phyloP scores from a whole-genome alignment of 306 rosid species.

The Fagus sylvatica region DNA sequence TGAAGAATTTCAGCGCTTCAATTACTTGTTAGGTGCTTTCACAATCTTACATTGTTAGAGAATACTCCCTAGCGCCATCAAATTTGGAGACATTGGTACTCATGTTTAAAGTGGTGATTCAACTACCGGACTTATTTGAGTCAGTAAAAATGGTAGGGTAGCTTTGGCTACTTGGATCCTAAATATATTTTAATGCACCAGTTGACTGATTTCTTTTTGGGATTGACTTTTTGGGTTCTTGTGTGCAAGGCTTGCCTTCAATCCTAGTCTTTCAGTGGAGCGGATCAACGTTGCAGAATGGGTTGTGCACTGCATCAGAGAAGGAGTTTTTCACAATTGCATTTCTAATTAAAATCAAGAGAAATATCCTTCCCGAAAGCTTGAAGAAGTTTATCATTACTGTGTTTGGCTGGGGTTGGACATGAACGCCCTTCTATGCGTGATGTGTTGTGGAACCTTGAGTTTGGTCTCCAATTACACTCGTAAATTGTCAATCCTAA shows the following conservation, averaged over 20 bases:
- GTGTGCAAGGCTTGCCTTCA: conserved; percentile 54
- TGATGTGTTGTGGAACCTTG: conserved; percentile 57
- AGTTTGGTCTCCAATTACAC: conserved; percentile 56
- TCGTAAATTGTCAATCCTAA: conserved; percentile 24
- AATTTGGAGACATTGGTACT: conserved; percentile 30
- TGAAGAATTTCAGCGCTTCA: conserved; percentile 49
- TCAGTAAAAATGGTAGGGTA: conserved; percentile 32
- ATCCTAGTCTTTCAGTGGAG: conserved; percentile 52
- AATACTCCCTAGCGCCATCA: conserved; percentile 49
- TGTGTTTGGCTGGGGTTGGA: conserved; percentile 54
- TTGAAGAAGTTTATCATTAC: conserved; percentile 48
- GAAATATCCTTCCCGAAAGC: conserved; percentile 48
- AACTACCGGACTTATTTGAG: conserved; percentile 41
- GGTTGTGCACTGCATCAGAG: conserved; percentile 40
- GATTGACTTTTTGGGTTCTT: conserved; percentile 55
- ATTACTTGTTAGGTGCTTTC: conserved; percentile 49
- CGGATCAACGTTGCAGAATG: conserved; percentile 62
- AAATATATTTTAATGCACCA: conserved; percentile 62
- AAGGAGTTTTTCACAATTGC: conserved; percentile 48
- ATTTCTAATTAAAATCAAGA: conserved; percentile 40
- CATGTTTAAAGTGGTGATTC: conserved; percentile 38
- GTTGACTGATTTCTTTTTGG: conserved; percentile 61
- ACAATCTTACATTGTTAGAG: conserved; percentile 50
- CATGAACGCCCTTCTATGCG: conserved; percentile 53
- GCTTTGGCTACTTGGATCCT: conserved; percentile 65